Conservation (phyloP, 495 filamentous ascomycete species). For the Trichoderma gamsii region DNA sequence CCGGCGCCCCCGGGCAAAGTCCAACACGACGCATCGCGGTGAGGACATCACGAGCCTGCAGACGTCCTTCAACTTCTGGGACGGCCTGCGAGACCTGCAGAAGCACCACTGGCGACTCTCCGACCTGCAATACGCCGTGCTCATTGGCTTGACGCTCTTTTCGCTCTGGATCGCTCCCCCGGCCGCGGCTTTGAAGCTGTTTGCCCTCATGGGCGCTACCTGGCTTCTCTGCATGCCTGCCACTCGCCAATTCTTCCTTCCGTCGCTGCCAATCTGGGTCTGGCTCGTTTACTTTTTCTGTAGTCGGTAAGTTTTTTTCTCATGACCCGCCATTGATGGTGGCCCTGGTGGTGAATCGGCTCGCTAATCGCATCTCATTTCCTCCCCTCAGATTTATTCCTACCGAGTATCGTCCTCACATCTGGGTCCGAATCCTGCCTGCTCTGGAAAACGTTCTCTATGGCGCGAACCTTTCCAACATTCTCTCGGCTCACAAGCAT, state of each 20-base stretch:
- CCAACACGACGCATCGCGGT: slow-evolving; percentile 15
- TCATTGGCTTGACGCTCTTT: slow-evolving; percentile 70
- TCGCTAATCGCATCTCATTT: neutral
- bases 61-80: slow-evolving; percentile 70
- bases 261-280: slow-evolving; percentile 72
- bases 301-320: slow-evolving; percentile 63
- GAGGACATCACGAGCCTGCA: slow-evolving; percentile 61
- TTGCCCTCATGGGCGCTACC: slow-evolving; percentile 57
- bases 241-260: slow-evolving; percentile 85
- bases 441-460: slow-evolving; percentile 97
- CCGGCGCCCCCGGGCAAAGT: slow-evolving; percentile 12
- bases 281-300: slow-evolving; percentile 87
- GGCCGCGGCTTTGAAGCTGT: slow-evolving; percentile 68
- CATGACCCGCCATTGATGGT: neutral
- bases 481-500: slow-evolving; percentile 80
- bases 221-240: slow-evolving; percentile 73
- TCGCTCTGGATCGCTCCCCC: slow-evolving; percentile 71
- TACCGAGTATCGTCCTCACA: slow-evolving; percentile 74
- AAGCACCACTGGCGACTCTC: slow-evolving; percentile 75
- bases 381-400: slow-evolving; percentile 56
- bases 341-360: neutral
- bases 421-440: slow-evolving; percentile 90
- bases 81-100: slow-evolving; percentile 66
- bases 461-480: slow-evolving; percentile 91
- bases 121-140: slow-evolving; percentile 77